Percentiles rank a stretch among this genome's conserved stretches.
Conservation (phyloP, 257 asterid species). For the Thymus mandschuricus region DNA sequence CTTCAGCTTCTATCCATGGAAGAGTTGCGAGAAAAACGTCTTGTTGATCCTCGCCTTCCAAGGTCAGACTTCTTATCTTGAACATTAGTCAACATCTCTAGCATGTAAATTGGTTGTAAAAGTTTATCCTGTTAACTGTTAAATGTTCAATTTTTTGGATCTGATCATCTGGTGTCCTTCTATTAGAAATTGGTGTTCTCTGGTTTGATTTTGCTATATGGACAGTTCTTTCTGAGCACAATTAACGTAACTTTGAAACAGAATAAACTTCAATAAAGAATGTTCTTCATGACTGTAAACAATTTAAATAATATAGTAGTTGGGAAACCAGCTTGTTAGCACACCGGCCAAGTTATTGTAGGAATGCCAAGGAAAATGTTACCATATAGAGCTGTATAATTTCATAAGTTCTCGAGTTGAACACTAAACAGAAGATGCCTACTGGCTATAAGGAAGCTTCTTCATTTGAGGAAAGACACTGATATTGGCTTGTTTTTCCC, state of each 20-base stretch:
- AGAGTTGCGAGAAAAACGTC: slow-evolving; percentile 81
- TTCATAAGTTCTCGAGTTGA: slow-evolving; percentile 12
- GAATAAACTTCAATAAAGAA: neutral
- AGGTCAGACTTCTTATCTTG: slow-evolving; percentile 49
- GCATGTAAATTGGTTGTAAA: slow-evolving; percentile 25
- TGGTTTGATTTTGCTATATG: slow-evolving; percentile 2
- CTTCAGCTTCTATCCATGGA: slow-evolving; percentile 89
- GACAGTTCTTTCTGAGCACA: slow-evolving; percentile 8
- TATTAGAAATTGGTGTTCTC: slow-evolving; percentile 13
- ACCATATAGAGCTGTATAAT: neutral
- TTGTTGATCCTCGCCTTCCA: slow-evolving; percentile 93
- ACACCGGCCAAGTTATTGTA: neutral
- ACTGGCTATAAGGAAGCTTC: neutral
- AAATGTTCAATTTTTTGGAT: neutral
- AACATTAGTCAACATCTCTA: slow-evolving; percentile 19
- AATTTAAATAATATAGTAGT: slow-evolving; percentile 1
- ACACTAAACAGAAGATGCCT: slow-evolving; percentile 8
- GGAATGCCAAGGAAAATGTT: neutral
- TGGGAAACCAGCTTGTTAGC: neutral
- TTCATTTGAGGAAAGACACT: neutral
- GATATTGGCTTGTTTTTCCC: slow-evolving; percentile 5
- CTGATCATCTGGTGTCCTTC: neutral
- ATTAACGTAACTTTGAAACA: neutral
- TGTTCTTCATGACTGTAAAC: neutral
- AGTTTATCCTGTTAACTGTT: slow-evolving; percentile 6